Evolutionary conservation across 371 early-diverging fungal species (phyloP), one percentile per base, ranked within the genome.

Genomic region (Apophysomyces trapeziformis): DNA sequence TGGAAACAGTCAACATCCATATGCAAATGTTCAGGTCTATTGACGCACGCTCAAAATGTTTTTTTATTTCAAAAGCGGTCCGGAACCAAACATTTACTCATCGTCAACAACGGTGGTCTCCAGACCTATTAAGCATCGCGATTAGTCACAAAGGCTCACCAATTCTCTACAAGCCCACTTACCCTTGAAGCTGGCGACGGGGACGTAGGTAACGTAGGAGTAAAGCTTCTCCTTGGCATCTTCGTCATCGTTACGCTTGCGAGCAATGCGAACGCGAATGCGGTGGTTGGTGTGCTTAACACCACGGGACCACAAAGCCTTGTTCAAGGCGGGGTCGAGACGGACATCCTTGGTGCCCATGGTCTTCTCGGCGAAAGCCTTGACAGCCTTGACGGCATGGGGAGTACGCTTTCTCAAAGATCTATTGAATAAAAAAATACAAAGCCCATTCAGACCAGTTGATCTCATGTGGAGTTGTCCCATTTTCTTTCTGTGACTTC

Each of bases 361-460:
- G 68, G 87, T 84, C 86, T 91, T 90, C 74, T 84, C 75, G 70
- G 96, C 96, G 73, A 96, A 96, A 68, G 83, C 79, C 75, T 90
- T 89, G 87, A 98, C 91, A 67, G 87, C 90, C 92, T 96, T 96
- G 79, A 98, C 85, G 74, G 98, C 96, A 62, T 86, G 87, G 69
- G 98, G 98, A 61, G 96, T 93, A 74, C 96, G 92, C 92, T 96
- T 96, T 89, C 95, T 96, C 93, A 97, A 97, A 70, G 90, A 85
- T 60, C 91, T 63, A n/a, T 7, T 14, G 7, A 13, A 39, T 26
- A 26, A 3, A 2, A 2, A 26, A 26, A 26, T 26, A 26, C 32
- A 26, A 2, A 26, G 32, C 32, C 32, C 32, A 26, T 26, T 26
- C 32, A 26, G 32, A 26, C 32, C 1, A 26, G 2, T 26, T 26